Evolutionary conservation across 139 green algal species (phyloP), one percentile per base, ranked within the genome.

Genomic region (Mesotaenium endlicherianum): DNA sequence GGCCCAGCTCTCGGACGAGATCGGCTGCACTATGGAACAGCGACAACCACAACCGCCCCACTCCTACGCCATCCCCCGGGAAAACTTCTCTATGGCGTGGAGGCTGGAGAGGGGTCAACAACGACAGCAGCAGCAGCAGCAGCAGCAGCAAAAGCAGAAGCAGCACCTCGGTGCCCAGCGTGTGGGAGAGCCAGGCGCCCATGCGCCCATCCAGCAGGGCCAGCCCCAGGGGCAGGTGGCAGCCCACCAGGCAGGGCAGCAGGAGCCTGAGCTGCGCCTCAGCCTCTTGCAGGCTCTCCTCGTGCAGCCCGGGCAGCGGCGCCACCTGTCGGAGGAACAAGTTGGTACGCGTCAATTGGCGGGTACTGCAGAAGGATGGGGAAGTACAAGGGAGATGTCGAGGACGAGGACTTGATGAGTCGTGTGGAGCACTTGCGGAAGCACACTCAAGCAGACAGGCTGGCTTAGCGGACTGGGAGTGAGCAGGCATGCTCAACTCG

Each of bases 221-320:
- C 3, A 89, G 8, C 6, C n/a, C 20, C 2, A 67, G n/a, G 6
- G 50, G 49, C 39, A 86, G 34, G 44, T 26, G 3, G 40, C 2
- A 5, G 16, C 89, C 90, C 34, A 75, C n/a, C 38, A 94, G 74
- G 55, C 38, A 16, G 38, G 26, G 26, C 6, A 34, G 31, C 40
- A 90, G n/a, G n/a, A 90, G 45, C 31, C 59, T 8, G 5, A 97
- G 55, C 89, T 97, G 92, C 77, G 84, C 74, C 76, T 91, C 87
- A 4, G 90, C 92, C 2, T 93, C 75, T 3, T 90, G 36, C 53
- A 95, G 43, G 0, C 38, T 86, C 89, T 98, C 95, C 1, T 2
- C 30, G 79, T 98, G 94, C 67, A 98, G 88, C 0, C 95, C 95
- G 30, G 92, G 92, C 71, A 99, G 88, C 1, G 95, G 95, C 0